Conservation (phyloP, 1,284 basidiomycete genomes). For the Vanrija humicola region DNA sequence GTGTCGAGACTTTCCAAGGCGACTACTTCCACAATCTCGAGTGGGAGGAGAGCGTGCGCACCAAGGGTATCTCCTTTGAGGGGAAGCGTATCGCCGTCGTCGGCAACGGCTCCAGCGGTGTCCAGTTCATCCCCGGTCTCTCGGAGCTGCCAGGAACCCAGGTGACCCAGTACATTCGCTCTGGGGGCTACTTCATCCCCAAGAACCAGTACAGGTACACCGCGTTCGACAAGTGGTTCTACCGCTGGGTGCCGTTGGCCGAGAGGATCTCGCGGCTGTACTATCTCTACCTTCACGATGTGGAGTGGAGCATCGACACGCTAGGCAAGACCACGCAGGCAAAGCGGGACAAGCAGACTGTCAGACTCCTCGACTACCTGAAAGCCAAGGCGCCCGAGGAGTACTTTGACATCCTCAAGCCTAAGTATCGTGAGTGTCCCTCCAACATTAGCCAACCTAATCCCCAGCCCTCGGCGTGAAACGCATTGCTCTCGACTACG, state of each 20-base stretch:
- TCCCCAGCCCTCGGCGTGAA: constrained; percentile 8
- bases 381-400: constrained; percentile 5
- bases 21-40: constrained; percentile 37
- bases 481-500: constrained; percentile 8
- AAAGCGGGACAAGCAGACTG: not conserved
- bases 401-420: constrained; percentile 8
- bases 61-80: not conserved
- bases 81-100: constrained; percentile 5
- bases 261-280: not conserved
- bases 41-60: constrained; percentile 29
- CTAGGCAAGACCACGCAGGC: not conserved
- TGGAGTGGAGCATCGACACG: not conserved
- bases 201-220: constrained; percentile 8
- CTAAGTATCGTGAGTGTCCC: constrained; percentile 7
- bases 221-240: constrained; percentile 5
- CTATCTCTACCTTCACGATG: constrained; percentile 4
- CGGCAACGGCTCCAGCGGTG: constrained; percentile 8
- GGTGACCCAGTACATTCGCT: constrained; percentile 13
- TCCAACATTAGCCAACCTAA: not conserved
- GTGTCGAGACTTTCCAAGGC: constrained; percentile 39
- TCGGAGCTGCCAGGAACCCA: not conserved
- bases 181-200: constrained; percentile 10
- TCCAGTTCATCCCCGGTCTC: constrained; percentile 10
- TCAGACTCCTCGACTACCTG: constrained; percentile 2
- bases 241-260: constrained; percentile 9